Conservation (phyloP, 768 basidiomycete genomes). For the Termitomyces sp. region DNA sequence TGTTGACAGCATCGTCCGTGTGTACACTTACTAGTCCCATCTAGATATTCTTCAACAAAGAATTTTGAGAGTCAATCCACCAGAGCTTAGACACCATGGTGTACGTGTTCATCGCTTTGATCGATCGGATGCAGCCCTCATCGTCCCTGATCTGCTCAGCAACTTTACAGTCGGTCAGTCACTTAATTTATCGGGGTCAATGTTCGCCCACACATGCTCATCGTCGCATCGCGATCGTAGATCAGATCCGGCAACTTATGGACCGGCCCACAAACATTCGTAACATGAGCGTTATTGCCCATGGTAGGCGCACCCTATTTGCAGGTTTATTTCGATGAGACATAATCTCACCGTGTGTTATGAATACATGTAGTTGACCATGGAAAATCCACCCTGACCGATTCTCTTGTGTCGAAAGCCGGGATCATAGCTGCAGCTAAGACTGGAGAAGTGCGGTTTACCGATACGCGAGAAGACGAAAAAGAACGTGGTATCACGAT, state of each 20-base stretch:
- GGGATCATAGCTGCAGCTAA: constrained; percentile 96
- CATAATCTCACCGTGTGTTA: constrained; percentile 5
- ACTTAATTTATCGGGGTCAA: constrained; percentile 4
- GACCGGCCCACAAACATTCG: constrained; percentile 88
- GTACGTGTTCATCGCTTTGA: constrained; percentile 43
- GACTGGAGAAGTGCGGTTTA: constrained; percentile 96
- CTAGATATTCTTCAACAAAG: constrained; percentile 19
- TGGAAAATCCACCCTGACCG: constrained; percentile 99
- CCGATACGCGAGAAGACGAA: constrained; percentile 96
- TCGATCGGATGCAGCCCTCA: constrained; percentile 21
- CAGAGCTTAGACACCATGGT: constrained; percentile 68
- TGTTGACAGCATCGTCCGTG: constrained; percentile 21
- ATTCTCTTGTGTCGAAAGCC: constrained; percentile 98
- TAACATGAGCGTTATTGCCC: constrained; percentile 93
- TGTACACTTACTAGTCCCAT: constrained; percentile 17
- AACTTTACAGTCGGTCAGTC: constrained; percentile 86
- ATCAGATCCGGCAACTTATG: constrained; percentile 87
- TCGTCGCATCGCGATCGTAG: constrained; percentile 30
- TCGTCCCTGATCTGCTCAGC: constrained; percentile 37
- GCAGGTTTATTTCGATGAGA: not conserved
- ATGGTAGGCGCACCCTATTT: constrained; percentile 50
- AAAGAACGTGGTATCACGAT: constrained; percentile 99
- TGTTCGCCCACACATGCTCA: not conserved
- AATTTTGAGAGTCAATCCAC: constrained; percentile 18
- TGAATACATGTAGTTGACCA: constrained; percentile 74